Evolutionary conservation across 129 eudicot species (phyloP).

Genomic region (Escallonia herrerae): DNA sequence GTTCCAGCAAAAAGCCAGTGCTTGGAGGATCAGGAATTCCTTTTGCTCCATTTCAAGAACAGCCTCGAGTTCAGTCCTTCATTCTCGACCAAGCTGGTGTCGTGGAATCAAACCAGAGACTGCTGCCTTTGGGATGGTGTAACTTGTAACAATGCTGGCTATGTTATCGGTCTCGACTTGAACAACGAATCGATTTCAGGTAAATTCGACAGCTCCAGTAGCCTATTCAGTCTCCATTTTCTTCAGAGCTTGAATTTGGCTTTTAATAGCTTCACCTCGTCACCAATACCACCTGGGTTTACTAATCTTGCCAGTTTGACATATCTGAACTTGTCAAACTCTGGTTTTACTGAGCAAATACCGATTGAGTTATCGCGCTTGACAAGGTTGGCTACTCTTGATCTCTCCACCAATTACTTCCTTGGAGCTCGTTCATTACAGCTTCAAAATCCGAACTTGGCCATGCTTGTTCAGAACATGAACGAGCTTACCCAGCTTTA

Average conservation of each 20-base stretch:
- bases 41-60: slow-evolving; percentile 31
- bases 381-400: background rate
- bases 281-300: background rate
- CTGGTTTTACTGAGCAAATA: slow-evolving; percentile 8
- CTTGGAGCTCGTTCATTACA: background rate
- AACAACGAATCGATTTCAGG: slow-evolving; percentile 20
- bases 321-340: slow-evolving; percentile 9
- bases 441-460: slow-evolving; percentile 2
- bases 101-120: slow-evolving; percentile 36
- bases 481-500: background rate
- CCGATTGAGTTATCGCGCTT: slow-evolving; percentile 6
- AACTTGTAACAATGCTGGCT: slow-evolving; percentile 25
- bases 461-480: background rate
- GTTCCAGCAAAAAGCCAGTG: too few species aligned
- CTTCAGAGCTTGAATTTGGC: slow-evolving; percentile 11
- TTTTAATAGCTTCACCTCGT: background rate
- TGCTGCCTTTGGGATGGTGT: slow-evolving; percentile 46
- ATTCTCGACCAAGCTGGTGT: slow-evolving; percentile 24
- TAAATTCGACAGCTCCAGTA: slow-evolving; percentile 28
- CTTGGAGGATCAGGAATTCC: too few species aligned
- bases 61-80: slow-evolving; percentile 14
- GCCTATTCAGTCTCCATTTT: background rate
- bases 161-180: slow-evolving; percentile 38
- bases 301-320: background rate
- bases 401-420: background rate